Percentiles rank a stretch among this genome's conserved stretches.
Conservation (phyloP, 257 asterid genomes). For the Nicotiana benthamiana region DNA sequence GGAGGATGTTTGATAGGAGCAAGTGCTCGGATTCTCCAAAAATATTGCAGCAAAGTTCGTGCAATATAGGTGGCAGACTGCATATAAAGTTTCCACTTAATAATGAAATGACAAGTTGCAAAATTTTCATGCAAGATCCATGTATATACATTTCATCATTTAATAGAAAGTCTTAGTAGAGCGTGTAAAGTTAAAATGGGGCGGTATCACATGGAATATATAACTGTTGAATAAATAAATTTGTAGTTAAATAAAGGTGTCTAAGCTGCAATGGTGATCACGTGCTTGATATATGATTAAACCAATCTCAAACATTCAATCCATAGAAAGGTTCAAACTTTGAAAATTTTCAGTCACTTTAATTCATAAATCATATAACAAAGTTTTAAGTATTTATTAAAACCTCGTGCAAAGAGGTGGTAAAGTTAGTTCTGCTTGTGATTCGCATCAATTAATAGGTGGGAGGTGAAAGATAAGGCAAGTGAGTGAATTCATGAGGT, state of each 20-base stretch:
- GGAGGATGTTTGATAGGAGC: too few relatives aligned
- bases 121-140: neutral
- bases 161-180: neutral
- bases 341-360: conserved; percentile 19
- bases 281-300: neutral
- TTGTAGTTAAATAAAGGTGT: neutral
- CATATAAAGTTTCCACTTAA: neutral
- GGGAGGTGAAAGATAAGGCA: conserved; percentile 32
- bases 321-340: conserved; percentile 33
- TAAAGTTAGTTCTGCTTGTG: conserved; percentile 58
- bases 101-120: neutral
- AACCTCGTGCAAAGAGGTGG: conserved; percentile 74
- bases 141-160: neutral
- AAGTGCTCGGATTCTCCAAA: too few relatives aligned
- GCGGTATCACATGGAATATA: neutral
- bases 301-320: conserved; percentile 11
- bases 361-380: neutral
- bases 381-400: conserved; percentile 42
- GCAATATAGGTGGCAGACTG: too few relatives aligned
- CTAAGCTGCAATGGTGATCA: neutral
- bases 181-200: neutral
- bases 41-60: too few relatives aligned
- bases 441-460: conserved; percentile 36
- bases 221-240: neutral
- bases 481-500: conserved; percentile 36